A percentile compares a stretch with the other conserved stretches of the same genome.
phyloP scores from a whole-genome alignment of 108 stramenopile genomes.

The Cyclotella distinguenda region DNA sequence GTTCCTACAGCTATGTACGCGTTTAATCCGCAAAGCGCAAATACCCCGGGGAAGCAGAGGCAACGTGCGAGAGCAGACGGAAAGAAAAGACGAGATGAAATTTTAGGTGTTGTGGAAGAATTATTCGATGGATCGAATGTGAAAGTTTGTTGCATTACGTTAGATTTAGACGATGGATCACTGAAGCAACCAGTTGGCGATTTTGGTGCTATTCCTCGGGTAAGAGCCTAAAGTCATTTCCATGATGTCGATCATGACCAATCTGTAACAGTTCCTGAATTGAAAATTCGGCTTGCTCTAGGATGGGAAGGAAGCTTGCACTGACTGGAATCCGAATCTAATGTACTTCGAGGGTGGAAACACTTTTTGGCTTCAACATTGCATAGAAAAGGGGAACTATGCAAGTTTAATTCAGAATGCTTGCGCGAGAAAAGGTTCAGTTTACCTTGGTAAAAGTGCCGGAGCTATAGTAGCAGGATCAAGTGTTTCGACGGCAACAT shows the following conservation, averaged over 20 bases:
- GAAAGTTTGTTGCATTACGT: conserved; percentile 47
- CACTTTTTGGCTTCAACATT: conserved; percentile 89
- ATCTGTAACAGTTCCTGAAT: no score
- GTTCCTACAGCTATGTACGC: conserved; percentile 92
- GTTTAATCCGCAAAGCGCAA: conserved; percentile 54
- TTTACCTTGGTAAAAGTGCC: conserved; percentile 83
- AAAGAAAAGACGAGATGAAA: conserved; percentile 62
- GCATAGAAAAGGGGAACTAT: conserved; percentile 67
- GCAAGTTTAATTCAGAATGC: conserved; percentile 36
- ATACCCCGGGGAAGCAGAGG: conserved; percentile 83
- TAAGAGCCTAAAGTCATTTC: conserved; percentile 1
- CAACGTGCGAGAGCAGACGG: conserved; percentile 85
- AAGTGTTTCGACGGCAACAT: conserved; percentile 73
- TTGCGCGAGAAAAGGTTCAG: conserved; percentile 37
- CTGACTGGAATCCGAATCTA: conserved; percentile 71
- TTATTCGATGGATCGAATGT: conserved; percentile 13
- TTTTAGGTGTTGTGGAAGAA: conserved; percentile 51
- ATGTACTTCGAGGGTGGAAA: conserved; percentile 90
- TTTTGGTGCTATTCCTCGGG: conserved; percentile 38
- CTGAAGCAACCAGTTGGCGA: conserved; percentile 65
- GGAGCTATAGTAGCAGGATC: conserved; percentile 80
- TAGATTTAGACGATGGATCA: conserved; percentile 79
- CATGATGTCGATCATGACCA: background rate
- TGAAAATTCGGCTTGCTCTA: background rate
- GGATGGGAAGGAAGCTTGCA: conserved; percentile 53